Evolutionary conservation across 2,329 filamentous ascomycete species (phyloP).

Genomic region (Davidsoniella virescens): DNA sequence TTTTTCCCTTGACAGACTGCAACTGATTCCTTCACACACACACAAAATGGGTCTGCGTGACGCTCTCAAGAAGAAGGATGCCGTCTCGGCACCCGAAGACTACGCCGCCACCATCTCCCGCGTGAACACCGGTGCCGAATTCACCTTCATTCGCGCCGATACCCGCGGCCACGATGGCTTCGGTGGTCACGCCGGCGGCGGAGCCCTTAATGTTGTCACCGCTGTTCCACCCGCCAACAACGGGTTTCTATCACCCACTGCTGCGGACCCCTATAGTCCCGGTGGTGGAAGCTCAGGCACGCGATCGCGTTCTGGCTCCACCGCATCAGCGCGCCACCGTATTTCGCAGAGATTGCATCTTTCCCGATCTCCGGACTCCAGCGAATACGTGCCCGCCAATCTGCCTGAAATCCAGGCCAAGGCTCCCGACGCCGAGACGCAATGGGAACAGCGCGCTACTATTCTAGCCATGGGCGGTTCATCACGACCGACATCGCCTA

Average conservation of each 20-base stretch:
- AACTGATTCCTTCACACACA: background rate
- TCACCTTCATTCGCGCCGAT: slow-evolving; percentile 74
- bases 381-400: slow-evolving; percentile 61
- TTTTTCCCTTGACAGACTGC: background rate
- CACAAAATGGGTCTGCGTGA: slow-evolving; percentile 34
- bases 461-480: slow-evolving; percentile 40
- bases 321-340: slow-evolving; percentile 29
- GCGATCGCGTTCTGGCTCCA: slow-evolving; percentile 29
- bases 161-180: slow-evolving; percentile 68
- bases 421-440: slow-evolving; percentile 38
- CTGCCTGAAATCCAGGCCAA: slow-evolving; percentile 53
- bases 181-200: slow-evolving; percentile 37
- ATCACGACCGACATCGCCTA: slow-evolving; percentile 22
- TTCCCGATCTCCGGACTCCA: slow-evolving; percentile 39
- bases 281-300: slow-evolving; percentile 15
- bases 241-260: slow-evolving; percentile 9
- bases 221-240: slow-evolving; percentile 15
- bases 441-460: slow-evolving; percentile 92
- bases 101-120: slow-evolving; percentile 23
- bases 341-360: slow-evolving; percentile 60
- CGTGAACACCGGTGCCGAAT: slow-evolving; percentile 38
- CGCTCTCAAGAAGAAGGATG: slow-evolving; percentile 37
- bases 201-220: slow-evolving; percentile 15
- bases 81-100: slow-evolving; percentile 21
- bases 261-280: slow-evolving; percentile 11